Conservation (phyloP, 139 green algal species). For the Chlamydomonas asymmetrica region DNA sequence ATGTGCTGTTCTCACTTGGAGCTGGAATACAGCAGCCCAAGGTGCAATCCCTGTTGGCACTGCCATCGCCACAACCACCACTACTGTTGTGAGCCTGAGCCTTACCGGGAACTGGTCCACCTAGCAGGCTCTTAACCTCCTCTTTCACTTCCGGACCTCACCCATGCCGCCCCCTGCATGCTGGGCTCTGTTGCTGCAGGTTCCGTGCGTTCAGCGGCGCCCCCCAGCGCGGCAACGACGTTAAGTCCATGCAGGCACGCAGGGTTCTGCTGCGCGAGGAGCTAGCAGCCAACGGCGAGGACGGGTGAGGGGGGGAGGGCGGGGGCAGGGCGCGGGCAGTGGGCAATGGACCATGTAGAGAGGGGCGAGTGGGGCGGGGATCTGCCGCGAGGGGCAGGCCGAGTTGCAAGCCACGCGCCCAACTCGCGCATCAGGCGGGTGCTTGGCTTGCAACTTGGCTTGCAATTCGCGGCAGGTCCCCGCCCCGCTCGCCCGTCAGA, state of each 20-base stretch:
- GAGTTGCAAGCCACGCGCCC: slow-evolving; percentile 22
- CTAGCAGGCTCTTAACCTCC: background rate
- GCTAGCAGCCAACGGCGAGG: slow-evolving; percentile 11
- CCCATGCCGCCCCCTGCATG: background rate
- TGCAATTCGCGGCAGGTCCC: background rate
- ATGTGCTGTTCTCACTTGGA: too few relatives aligned
- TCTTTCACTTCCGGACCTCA: background rate
- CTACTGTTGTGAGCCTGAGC: background rate
- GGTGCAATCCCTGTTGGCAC: background rate
- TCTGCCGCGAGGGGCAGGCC: too few relatives aligned
- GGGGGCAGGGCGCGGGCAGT: too few relatives aligned
- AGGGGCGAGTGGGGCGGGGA: too few relatives aligned
- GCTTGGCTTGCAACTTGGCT: background rate
- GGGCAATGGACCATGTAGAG: too few relatives aligned
- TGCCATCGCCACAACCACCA: too few relatives aligned
- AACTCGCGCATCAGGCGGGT: background rate
- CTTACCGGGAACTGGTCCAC: background rate
- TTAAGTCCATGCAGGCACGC: slow-evolving; percentile 19
- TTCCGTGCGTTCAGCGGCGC: slow-evolving; percentile 22
- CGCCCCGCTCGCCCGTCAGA: too few relatives aligned
- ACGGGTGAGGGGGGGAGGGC: too few relatives aligned
- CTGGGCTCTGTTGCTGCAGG: background rate
- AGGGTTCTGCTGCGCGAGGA: slow-evolving; percentile 21
- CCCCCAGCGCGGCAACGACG: slow-evolving; percentile 12
- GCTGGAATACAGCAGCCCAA: background rate